A percentile compares a stretch with the other conserved stretches of the same genome.
Evolutionary conservation across 78 protist genomes (phyloP).

Genomic region (Dictyostelium purpureum): DNA sequence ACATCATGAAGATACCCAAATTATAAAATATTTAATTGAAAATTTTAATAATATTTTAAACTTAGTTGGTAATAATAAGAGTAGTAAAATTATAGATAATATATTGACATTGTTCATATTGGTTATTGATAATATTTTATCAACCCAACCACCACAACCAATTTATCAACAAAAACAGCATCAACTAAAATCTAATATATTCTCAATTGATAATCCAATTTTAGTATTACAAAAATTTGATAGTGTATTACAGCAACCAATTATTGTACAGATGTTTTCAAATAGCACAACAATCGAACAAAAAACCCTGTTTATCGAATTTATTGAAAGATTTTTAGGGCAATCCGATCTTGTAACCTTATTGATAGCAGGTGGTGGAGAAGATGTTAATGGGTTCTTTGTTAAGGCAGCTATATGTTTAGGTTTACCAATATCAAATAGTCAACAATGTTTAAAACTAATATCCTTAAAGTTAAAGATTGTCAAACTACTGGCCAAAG

Average conservation of each 20-base stretch:
- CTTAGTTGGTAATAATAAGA: background rate
- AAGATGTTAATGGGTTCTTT: background rate
- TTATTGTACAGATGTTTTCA: background rate
- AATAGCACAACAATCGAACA: background rate
- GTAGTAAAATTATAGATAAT: background rate
- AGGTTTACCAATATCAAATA: background rate
- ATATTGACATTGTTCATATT: background rate
- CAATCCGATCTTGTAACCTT: background rate
- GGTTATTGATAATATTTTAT: background rate
- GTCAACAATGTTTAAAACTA: background rate
- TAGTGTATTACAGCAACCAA: background rate
- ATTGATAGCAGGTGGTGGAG: background rate
- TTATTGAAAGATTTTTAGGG: background rate
- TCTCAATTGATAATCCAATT: background rate
- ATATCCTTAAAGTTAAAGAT: background rate
- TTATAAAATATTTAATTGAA: background rate
- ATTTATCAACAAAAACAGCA: background rate
- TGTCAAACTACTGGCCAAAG: slow-evolving; percentile 1
- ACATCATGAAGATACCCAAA: background rate
- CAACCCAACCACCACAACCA: background rate
- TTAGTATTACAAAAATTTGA: background rate
- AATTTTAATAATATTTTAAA: background rate
- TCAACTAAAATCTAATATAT: background rate
- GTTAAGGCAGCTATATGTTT: background rate
- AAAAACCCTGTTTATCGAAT: background rate